Base-by-base conservation (phyloP, 176 grass and related monocot genomes). In the Ampelocalamus luodianensis region DNA sequence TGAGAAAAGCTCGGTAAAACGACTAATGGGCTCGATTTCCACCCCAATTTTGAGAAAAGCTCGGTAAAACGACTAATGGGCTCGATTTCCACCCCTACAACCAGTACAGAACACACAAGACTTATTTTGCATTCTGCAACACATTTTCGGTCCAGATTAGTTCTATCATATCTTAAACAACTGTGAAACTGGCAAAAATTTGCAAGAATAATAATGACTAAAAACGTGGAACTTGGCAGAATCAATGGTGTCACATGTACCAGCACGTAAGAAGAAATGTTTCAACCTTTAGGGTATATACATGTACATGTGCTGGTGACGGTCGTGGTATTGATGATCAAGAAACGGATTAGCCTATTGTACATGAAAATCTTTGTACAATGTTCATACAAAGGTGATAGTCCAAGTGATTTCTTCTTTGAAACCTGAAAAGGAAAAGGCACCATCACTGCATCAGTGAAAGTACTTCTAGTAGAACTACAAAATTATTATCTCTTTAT, bases 331-430 rank as follows among this genome's bases (percentile, higher is more conserved):
- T 46, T 37, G 39, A 48, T 74, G 49, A 79, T 45, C 18, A 85
- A 74, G 78, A 55, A 79, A 83, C 77, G 40, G 49, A 67, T 90
- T 90, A 90, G 73, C 50, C 89, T 90, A 83, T 79, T 79, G 49
- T 83, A 90, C 75, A 86, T 67, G 36, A 73, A 74, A 78, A 55
- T 72, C 13, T 90, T 42, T 90, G 88, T 90, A 87, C 88, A 90
- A 59, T 71, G 81, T 77, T 77, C 66, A 86, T 53, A 74, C 60
- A 79, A 51, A 56, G 32, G 46, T 44, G 75, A 79, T 63, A 42
- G 80, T 80, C 80, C 85, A 90, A 69, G 80, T 53, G 60, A 79
- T 80, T 87, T 69, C 85, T 67, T 79, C 70, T 84, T 84, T 75
- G 85, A 87, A 84, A 68, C 85, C 80, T 87, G 80, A 18, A 73